These are phyloP conservation scores for Fraxinus xanthoxyloides DNA, from an alignment of 305 asterid species.

Conservation along the genomic window DNA sequence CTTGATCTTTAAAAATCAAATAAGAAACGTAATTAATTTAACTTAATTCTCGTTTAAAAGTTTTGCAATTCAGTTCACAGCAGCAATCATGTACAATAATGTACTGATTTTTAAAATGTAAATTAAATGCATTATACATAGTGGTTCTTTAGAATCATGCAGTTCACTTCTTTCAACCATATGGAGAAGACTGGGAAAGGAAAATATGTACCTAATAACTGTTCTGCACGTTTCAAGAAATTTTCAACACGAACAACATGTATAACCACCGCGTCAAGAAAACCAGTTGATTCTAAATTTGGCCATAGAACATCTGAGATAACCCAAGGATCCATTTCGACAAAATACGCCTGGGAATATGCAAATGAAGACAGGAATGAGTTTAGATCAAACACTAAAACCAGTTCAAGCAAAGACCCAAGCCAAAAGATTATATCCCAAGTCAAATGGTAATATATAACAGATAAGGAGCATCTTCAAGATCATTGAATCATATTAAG, in stretches of 20 bases:
- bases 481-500: neutral
- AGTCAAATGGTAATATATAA: neutral
- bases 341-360: conserved; percentile 76
- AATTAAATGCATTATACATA: neutral
- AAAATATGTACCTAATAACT: conserved; percentile 52
- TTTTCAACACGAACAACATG: conserved; percentile 75
- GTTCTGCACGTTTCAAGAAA: conserved; percentile 66
- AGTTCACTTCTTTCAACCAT: conserved; percentile 4
- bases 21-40: neutral
- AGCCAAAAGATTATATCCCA: neutral
- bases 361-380: conserved; percentile 20
- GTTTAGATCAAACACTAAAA: conserved; percentile 5
- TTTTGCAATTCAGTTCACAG: neutral
- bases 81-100: neutral
- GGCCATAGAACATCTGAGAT: conserved; percentile 82
- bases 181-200: neutral
- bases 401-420: conserved; percentile 6
- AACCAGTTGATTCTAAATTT: conserved; percentile 77
- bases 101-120: neutral
- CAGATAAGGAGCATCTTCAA: neutral
- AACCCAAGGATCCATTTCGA: conserved; percentile 99
- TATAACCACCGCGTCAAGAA: conserved; percentile 70
- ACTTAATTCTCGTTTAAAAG: neutral
- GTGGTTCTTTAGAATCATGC: neutral
- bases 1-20: too few species aligned